phyloP scores from a whole-genome alignment of 441 rosid species.

The Hypseocharis bilobata region DNA sequence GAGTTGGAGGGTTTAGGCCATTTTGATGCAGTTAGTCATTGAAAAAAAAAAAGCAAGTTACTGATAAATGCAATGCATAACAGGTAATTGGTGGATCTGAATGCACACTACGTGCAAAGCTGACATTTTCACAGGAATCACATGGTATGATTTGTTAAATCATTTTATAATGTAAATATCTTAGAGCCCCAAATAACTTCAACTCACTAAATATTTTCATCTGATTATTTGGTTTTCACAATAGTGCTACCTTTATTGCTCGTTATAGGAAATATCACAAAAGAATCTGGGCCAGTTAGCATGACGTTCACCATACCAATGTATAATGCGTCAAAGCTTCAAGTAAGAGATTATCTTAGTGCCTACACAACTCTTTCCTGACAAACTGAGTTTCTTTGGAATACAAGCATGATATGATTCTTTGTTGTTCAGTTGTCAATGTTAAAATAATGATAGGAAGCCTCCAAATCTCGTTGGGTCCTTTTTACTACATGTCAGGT shows the following conservation, averaged over 20 bases:
- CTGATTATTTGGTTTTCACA: background rate
- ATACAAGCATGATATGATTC: background rate
- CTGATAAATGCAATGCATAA: slow-evolving; percentile 16
- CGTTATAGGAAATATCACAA: slow-evolving; percentile 67
- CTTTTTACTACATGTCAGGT: background rate
- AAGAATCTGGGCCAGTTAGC: slow-evolving; percentile 94
- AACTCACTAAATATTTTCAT: background rate
- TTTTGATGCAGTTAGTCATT: slow-evolving; percentile 3
- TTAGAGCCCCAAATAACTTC: background rate
- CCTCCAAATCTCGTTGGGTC: no score
- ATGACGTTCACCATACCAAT: slow-evolving; percentile 93
- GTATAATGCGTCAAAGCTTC: slow-evolving; percentile 86
- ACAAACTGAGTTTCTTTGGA: slow-evolving; percentile 1
- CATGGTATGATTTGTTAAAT: slow-evolving; percentile 42
- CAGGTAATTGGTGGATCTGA: slow-evolving; percentile 94
- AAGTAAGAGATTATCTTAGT: slow-evolving; percentile 39
- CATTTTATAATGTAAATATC: background rate
- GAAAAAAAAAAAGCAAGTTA: slow-evolving; percentile 3
- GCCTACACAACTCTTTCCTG: background rate
- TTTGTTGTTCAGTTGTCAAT: background rate
- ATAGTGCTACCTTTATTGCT: slow-evolving; percentile 14
- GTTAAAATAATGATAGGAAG: no score
- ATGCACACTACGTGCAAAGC: slow-evolving; percentile 79
- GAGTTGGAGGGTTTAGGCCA: background rate
- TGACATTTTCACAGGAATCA: slow-evolving; percentile 77